phyloP scores from a whole-genome alignment of 148 eudicot genomes.

The Heliamphora exappendiculata region DNA sequence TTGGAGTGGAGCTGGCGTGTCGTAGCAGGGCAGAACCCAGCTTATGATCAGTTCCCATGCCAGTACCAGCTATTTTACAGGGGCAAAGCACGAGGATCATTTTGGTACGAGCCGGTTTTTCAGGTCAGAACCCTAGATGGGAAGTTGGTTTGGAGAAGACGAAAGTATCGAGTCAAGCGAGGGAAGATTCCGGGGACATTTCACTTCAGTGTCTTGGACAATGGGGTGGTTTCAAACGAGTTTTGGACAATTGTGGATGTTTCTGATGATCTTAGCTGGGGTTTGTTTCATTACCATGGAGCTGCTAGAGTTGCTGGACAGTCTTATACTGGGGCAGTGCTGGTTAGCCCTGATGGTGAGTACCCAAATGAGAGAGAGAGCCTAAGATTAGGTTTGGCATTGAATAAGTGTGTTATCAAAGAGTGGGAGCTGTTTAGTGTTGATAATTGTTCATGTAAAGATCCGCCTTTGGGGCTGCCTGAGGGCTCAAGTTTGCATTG shows the following conservation, averaged over 20 bases:
- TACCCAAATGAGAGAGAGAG: slow-evolving; percentile 48
- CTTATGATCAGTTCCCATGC: slow-evolving; percentile 93
- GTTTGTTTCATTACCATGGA: slow-evolving; percentile 96
- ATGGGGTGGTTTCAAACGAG: slow-evolving; percentile 95
- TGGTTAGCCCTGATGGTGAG: slow-evolving; percentile 72
- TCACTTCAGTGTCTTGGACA: slow-evolving; percentile 84
- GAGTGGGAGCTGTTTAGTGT: slow-evolving; percentile 83
- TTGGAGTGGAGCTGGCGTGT: slow-evolving; percentile 99
- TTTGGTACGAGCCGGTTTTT: slow-evolving; percentile 95
- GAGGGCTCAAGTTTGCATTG: slow-evolving; percentile 70
- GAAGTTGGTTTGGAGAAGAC: slow-evolving; percentile 72
- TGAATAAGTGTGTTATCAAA: slow-evolving; percentile 71
- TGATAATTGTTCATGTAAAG: slow-evolving; percentile 74
- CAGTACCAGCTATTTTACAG: slow-evolving; percentile 91
- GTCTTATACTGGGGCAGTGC: slow-evolving; percentile 88
- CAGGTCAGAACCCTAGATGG: slow-evolving; percentile 85
- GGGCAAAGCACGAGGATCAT: slow-evolving; percentile 89
- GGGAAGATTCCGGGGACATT: slow-evolving; percentile 66
- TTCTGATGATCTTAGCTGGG: slow-evolving; percentile 83
- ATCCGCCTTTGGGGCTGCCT: slow-evolving; percentile 75
- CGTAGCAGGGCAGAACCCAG: slow-evolving; percentile 93
- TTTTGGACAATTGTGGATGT: slow-evolving; percentile 95
- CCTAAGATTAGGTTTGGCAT: slow-evolving; percentile 40
- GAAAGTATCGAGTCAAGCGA: slow-evolving; percentile 80
- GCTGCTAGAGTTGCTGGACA: slow-evolving; percentile 98